Evolutionary conservation across 75 land plant species (phyloP), one percentile per base, ranked within the genome.

Genomic region (Picea sitchensis): DNA sequence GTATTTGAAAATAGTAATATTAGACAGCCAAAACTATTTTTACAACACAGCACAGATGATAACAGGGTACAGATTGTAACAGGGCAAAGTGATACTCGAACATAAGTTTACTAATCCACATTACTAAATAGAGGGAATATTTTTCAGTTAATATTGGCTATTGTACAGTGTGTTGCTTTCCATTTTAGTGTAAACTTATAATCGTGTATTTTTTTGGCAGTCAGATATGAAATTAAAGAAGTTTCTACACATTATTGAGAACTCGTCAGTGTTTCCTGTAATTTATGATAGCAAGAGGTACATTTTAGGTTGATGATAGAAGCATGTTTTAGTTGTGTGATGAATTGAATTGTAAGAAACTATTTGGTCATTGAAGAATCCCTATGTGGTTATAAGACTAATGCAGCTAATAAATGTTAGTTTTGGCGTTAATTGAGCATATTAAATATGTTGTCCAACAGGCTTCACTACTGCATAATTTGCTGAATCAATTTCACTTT

Each of bases 161-260:
- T 32, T 2, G 56, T 51, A 9, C 11, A 13, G 36, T 67, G 6
- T 34, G n/a, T 17, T 67, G 71, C 36, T 34, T 15, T 34, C n/a
- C 30, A 38, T 57, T 18, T 23, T 65, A 15, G 58, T 58, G 38
- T 67, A 15, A 61, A 13, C 54, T 65, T 58, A 57, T 79, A n/a
- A 57, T 44, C 26, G n/a, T 62, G 65, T 60, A 20, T 23, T 54
- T 78, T 51, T 73, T 80, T 83, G 32, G 74, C 95, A 97, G 99
- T 90, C 94, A 18, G 99, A 97, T 82, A 51, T 90, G 84, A 97
- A 97, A 59, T 73, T 97, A 83, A 97, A 93, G 91, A 97, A 95
- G 81, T 97, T 89, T 80, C 83, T 95, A 79, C 94, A 87, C 76
- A 97, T 97, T 56, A 95, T 95, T 76, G 98, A 97, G 86, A 82